Evolutionary conservation across 73 alveolate species (phyloP), one percentile per base, ranked within the genome.

Genomic region (Stentor roeselii): DNA sequence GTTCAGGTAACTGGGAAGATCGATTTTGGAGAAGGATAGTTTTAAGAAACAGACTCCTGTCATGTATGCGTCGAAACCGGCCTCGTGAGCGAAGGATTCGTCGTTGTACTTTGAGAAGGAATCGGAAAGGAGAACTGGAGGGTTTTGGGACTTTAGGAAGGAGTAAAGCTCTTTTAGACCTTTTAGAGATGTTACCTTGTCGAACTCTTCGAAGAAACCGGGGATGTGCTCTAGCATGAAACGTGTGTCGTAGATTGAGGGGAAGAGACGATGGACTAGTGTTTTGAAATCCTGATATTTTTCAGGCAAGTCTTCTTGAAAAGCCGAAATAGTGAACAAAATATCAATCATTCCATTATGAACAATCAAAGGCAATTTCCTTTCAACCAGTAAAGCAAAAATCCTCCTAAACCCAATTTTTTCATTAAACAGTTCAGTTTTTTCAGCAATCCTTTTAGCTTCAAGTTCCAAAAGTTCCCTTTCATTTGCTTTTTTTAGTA

Each of bases 381-480:
- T 21, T 34, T 67, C 41, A 11, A 21, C 80, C 14, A 67, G 80
- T 40, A 67, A 30, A 21, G 80, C 14, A 67, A 67, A 67, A 30
- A 67, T 32, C 34, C 80, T 67, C 34, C 80, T 67, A 67, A 67
- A 67, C 27, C 80, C 80, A 34, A 67, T 67, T 67, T 32, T 67
- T 67, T 32, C 80, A 67, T 67, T 30, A 67, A 67, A 67, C 80
- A 27, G 41, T 67, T 67, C 80, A 27, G n/a, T 67, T 67, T 67
- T 32, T 34, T 67, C 80, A 21, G 11, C 37, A 15, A 67, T 30
- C 34, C 80, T 67, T 67, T 67, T 21, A 27, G 80, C 80, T 50
- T 50, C 67, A 50, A 50, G 67, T 21, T 50, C 67, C 21, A 11
- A 21, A 50, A 50, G 6, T 21, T 21, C 50, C 1, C 34, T 32